A percentile compares a stretch with the other conserved stretches of the same genome.
phyloP scores from a whole-genome alignment of 345 rosid species.

The Eucalyptus marginata region DNA sequence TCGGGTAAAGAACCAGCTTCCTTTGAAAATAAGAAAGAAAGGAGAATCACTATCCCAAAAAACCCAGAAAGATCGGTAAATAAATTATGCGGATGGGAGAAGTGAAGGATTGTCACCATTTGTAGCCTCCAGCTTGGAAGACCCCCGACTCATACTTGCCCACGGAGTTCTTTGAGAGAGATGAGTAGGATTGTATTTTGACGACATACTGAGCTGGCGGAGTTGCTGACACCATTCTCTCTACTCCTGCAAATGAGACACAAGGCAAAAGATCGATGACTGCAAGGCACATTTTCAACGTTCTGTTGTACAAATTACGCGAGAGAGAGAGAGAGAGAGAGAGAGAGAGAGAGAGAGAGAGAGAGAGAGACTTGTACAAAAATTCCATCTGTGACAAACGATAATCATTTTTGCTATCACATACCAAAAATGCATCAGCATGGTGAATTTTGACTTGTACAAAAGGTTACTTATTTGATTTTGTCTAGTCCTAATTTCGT shows the following conservation, averaged over 20 bases:
- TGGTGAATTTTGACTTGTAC: no score
- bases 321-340: neutral
- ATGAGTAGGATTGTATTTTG: conserved; percentile 39
- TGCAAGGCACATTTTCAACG: neutral
- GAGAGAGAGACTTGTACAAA: no score
- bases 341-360: neutral
- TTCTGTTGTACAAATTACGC: neutral
- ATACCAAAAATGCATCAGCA: no score
- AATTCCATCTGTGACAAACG: no score
- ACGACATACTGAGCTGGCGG: conserved; percentile 40
- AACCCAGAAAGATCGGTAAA: neutral
- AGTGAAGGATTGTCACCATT: conserved; percentile 22
- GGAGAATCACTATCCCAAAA: neutral
- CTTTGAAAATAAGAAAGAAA: conserved; percentile 4
- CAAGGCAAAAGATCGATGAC: neutral
- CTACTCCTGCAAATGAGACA: neutral
- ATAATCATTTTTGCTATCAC: no score
- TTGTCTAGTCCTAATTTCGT: no score
- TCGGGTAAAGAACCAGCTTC: conserved; percentile 51
- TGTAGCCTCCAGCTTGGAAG: conserved; percentile 63
- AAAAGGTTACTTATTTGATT: no score
- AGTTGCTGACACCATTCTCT: conserved; percentile 23
- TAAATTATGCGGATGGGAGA: neutral
- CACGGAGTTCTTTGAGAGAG: conserved; percentile 18
- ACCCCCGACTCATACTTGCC: conserved; percentile 48